Evolutionary conservation across 768 basidiomycete species (phyloP).

Genomic region (Leccinum boreale): DNA sequence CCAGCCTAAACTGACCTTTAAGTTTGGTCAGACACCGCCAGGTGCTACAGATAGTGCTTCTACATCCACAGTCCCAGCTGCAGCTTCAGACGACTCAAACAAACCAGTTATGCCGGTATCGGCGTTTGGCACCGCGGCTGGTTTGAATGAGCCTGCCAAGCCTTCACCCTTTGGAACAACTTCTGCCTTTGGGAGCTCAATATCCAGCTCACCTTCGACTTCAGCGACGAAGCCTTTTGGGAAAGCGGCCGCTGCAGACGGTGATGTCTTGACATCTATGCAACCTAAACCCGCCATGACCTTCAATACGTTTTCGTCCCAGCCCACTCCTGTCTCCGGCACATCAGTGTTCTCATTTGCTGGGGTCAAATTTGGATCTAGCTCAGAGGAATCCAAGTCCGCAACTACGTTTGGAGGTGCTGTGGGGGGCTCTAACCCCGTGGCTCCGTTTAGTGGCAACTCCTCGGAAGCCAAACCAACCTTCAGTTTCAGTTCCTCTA

Average conservation of each 20-base stretch:
- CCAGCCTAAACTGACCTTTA: constrained; percentile 22
- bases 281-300: constrained; percentile 17
- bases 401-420: constrained; percentile 16
- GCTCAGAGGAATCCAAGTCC: constrained; percentile 16
- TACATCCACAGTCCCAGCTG: constrained; percentile 8
- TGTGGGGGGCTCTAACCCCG: constrained; percentile 1
- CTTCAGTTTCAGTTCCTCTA: constrained; percentile 10
- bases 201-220: constrained; percentile 11
- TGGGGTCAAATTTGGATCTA: constrained; percentile 13
- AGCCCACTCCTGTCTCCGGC: constrained; percentile 15
- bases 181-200: constrained; percentile 22
- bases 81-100: constrained; percentile 21
- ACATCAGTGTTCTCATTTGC: constrained; percentile 19
- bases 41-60: constrained; percentile 23
- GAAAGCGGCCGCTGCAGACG: constrained; percentile 10
- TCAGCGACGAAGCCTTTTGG: constrained; percentile 13
- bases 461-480: constrained; percentile 11
- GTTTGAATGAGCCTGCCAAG: constrained; percentile 24
- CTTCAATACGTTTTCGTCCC: constrained; percentile 16
- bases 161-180: constrained; percentile 16
- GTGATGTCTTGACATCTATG: constrained; percentile 20
- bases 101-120: constrained; percentile 25
- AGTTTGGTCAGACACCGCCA: constrained; percentile 22
- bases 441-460: constrained; percentile 4
- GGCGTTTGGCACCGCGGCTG: constrained; percentile 10